Evolutionary conservation across 2,329 filamentous ascomycete species (phyloP), one percentile per base, ranked within the genome.

Genomic region (Fusarium armeniacum): DNA sequence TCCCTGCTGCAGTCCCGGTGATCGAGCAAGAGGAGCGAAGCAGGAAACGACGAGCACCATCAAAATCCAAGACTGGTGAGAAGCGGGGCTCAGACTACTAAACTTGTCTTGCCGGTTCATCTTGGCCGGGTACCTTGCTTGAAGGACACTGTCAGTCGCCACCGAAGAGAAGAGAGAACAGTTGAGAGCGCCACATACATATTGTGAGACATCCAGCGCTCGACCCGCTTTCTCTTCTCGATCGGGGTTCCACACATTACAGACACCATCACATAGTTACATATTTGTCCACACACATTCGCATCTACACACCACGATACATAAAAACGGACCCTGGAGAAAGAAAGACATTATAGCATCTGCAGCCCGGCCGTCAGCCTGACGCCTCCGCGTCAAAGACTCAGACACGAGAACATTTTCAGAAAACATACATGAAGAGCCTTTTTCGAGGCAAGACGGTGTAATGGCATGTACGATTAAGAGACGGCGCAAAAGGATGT

Each of bases 21-120:
- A 80, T 81, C 47, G 78, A 81, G 65, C 77, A 79, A 50, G 79
- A 81, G 52, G 79, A 81, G 73, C 77, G 79, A 67, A 80, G 78
- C 67, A 78, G 79, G 52, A 81, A 81, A 75, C 74, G 78, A 64
- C 73, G 79, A 57, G 79, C 79, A 28, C 79, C 79, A 16, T 77
- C 78, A 61, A 81, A 81, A 65, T 73, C 78, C 50, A 81, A 80
- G 72, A 72, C 70, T 20, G 69, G 65, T 12, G 75, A 78, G 30
- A 80, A 78, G 72, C 77, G 73, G 62, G 71, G 57, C 55, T 55
- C 69, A 35, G 74, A 77, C 35, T 79, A 76, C 67, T 79, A 67
- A 75, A 33, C 33, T 20, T 24, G 40, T 32, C 20, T 58, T 54
- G 62, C 50, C 20, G 35, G 44, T 35, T 50, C 22, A 59, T 53